phyloP scores from a whole-genome alignment of 305 asterid genomes.

The Fraxinus angustifolia region DNA sequence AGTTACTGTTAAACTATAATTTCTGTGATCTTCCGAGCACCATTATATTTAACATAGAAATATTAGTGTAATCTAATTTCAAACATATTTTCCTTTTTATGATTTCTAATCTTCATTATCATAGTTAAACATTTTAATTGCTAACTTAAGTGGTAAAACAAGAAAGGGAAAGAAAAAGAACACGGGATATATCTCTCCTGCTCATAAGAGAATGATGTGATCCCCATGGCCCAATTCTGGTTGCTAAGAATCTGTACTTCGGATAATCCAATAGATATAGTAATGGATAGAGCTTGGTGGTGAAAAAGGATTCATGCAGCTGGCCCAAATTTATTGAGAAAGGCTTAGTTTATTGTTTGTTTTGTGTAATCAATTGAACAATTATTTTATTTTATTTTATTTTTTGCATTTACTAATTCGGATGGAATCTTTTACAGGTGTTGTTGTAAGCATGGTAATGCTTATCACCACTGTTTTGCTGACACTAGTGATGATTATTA shows the following conservation, averaged over 20 bases:
- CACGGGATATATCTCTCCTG: background rate
- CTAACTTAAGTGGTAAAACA: background rate
- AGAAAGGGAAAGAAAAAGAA: background rate
- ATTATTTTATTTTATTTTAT: background rate
- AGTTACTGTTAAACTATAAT: background rate
- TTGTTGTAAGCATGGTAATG: constrained; percentile 45
- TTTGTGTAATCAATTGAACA: background rate
- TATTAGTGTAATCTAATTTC: background rate
- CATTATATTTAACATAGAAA: background rate
- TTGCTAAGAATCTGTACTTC: background rate
- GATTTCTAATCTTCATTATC: background rate
- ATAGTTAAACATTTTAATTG: background rate
- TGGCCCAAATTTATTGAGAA: background rate
- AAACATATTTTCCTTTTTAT: background rate
- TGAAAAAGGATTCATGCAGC: background rate
- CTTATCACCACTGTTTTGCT: constrained; percentile 41
- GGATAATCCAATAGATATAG: background rate
- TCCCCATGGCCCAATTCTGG: background rate
- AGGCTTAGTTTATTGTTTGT: background rate
- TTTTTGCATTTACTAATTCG: constrained; percentile 4
- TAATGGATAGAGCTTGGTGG: background rate
- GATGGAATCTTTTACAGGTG: constrained; percentile 28
- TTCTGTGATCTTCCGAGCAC: background rate
- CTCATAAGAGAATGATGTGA: background rate
- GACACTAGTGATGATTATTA: constrained; percentile 41